Conservation (phyloP, 306 rosid genomes). For the Pachyrhizus erosus region DNA sequence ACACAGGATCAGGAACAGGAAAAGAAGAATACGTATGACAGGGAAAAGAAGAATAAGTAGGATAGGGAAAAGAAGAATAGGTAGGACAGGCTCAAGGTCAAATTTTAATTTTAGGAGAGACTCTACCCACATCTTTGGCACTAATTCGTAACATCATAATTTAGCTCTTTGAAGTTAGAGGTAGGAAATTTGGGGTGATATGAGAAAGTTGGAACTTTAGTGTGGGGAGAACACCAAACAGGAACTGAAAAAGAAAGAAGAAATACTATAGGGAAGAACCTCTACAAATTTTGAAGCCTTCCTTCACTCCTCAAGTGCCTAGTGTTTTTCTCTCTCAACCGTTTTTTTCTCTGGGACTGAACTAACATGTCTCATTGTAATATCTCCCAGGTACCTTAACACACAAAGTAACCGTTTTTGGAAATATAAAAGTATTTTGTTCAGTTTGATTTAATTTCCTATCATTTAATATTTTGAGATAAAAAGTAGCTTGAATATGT, state of each 20-base stretch:
- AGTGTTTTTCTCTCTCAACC: too few species aligned
- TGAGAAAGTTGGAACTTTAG: neutral
- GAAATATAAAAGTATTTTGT: too few species aligned
- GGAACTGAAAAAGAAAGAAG: constrained; percentile 25
- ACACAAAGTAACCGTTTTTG: too few species aligned
- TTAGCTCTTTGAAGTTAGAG: neutral
- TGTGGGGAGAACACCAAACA: constrained; percentile 5
- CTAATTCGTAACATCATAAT: neutral
- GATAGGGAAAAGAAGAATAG: neutral
- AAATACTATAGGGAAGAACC: constrained; percentile 21
- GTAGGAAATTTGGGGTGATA: constrained; percentile 14
- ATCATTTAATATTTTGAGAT: neutral
- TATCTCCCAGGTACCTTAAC: too few species aligned
- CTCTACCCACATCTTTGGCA: neutral
- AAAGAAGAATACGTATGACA: constrained; percentile 27
- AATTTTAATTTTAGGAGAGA: neutral
- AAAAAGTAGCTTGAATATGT: neutral
- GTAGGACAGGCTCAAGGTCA: neutral
- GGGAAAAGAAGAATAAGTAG: constrained; percentile 23
- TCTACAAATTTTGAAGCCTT: neutral
- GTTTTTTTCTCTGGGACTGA: too few species aligned
- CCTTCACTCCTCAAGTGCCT: neutral
- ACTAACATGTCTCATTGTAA: too few species aligned
- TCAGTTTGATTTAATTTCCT: neutral
- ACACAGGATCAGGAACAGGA: constrained; percentile 46